Conservation (phyloP, 768 basidiomycete species). For the Lactarius indigo region DNA sequence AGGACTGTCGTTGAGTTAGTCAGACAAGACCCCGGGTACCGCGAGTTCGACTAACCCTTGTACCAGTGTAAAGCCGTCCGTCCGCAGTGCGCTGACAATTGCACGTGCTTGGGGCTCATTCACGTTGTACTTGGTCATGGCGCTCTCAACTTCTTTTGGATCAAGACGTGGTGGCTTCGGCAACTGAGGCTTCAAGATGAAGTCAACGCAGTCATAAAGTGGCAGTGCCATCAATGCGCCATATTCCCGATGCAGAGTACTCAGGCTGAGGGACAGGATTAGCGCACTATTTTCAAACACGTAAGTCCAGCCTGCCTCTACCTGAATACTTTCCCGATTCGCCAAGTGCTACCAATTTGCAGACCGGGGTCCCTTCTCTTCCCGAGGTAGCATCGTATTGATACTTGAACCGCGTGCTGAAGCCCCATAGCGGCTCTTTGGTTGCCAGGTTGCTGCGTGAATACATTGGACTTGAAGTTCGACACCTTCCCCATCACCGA, state of each 20-base stretch:
- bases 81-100: constrained; percentile 68
- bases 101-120: constrained; percentile 96
- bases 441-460: constrained; percentile 55
- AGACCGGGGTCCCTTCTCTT: constrained; percentile 54
- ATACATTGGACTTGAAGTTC: constrained; percentile 38
- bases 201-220: constrained; percentile 73
- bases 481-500: constrained; percentile 71
- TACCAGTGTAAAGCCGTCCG: constrained; percentile 81
- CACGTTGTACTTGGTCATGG: constrained; percentile 68
- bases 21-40: no score
- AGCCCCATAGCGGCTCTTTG: constrained; percentile 44
- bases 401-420: constrained; percentile 22
- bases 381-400: constrained; percentile 28
- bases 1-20: constrained; percentile 50
- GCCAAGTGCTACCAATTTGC: constrained; percentile 64
- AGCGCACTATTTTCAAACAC: neutral
- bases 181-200: constrained; percentile 67
- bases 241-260: constrained; percentile 91
- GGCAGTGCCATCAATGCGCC: constrained; percentile 78
- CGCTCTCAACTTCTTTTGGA: constrained; percentile 49
- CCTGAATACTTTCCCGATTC: constrained; percentile 79
- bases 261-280: constrained; percentile 53
- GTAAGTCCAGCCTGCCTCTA: constrained; percentile 35
- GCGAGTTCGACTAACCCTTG: constrained; percentile 66
- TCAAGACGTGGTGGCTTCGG: constrained; percentile 45